Conservation (phyloP, 2,329 filamentous ascomycete genomes). For the Colletotrichum spinosum region DNA sequence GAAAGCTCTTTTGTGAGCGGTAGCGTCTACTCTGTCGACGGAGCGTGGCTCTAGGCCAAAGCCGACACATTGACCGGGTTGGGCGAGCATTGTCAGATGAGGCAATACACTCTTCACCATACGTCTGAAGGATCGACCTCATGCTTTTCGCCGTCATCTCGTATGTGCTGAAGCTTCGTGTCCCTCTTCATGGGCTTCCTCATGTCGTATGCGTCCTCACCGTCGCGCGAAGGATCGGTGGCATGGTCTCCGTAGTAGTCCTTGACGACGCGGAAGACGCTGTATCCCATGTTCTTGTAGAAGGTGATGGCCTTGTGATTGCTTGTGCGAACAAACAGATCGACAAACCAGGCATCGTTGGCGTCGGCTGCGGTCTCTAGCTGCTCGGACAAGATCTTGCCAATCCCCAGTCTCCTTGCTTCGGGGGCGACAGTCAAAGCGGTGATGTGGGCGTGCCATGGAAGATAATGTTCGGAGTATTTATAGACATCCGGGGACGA, state of each 20-base stretch:
- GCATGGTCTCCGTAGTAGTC: conserved; percentile 94
- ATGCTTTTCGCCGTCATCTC: conserved; percentile 83
- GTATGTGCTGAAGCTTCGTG: conserved; percentile 77
- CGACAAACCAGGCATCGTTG: conserved; percentile 92
- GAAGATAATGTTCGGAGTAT: conserved; percentile 89
- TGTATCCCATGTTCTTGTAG: conserved; percentile 93
- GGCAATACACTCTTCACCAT: conserved; percentile 66
- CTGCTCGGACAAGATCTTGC: conserved; percentile 82
- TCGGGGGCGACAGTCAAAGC: conserved; percentile 92
- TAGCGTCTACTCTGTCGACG: conserved; percentile 59
- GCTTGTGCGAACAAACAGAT: conserved; percentile 90
- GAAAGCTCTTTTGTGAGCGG: conserved; percentile 60
- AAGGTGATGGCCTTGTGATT: conserved; percentile 89
- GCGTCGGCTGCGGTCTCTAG: conserved; percentile 86
- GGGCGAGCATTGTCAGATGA: background rate
- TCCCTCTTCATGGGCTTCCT: conserved; percentile 90
- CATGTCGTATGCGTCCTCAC: conserved; percentile 97
- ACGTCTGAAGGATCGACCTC: conserved; percentile 87
- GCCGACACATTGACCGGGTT: background rate
- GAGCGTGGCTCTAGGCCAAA: conserved; percentile 51
- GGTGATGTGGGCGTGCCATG: conserved; percentile 99
- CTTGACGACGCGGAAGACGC: conserved; percentile 87
- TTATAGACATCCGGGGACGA: conserved; percentile 81
- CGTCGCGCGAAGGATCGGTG: conserved; percentile 68
- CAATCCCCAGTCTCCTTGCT: conserved; percentile 87